Conservation (phyloP, 192 early-diverging fungal genomes). For the Entomortierella parvispora region DNA sequence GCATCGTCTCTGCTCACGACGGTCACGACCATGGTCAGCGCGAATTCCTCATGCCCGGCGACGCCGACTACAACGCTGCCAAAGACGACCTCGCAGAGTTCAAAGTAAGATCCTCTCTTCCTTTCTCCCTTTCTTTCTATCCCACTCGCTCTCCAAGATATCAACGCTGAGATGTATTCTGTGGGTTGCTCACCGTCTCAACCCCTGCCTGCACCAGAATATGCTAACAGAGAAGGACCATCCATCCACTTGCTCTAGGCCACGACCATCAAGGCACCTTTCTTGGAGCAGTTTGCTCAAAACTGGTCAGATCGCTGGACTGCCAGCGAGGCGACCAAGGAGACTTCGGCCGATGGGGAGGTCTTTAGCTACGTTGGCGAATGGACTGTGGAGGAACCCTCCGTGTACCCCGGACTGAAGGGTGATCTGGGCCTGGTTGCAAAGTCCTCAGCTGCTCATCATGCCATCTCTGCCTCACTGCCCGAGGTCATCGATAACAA, state of each 20-base stretch:
- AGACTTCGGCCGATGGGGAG: conserved; percentile 77
- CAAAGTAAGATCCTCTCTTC: conserved; percentile 31
- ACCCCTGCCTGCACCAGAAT: too few relatives aligned
- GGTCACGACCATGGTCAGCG: conserved; percentile 36
- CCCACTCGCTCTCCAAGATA: background rate
- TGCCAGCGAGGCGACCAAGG: conserved; percentile 73
- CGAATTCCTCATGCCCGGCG: conserved; percentile 48
- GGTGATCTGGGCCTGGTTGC: conserved; percentile 84
- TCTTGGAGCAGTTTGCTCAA: conserved; percentile 78
- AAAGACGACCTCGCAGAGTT: conserved; percentile 14
- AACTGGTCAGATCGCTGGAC: conserved; percentile 74
- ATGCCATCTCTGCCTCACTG: conserved; percentile 86
- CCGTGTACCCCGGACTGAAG: conserved; percentile 62
- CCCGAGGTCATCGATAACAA: conserved; percentile 76
- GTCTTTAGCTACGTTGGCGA: conserved; percentile 73
- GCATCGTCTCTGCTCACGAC: conserved; percentile 45
- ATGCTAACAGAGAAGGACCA: background rate
- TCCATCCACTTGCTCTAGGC: conserved; percentile 55
- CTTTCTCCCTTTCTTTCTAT: background rate
- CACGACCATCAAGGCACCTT: conserved; percentile 68
- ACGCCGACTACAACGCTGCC: conserved; percentile 6
- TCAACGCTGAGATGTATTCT: too few relatives aligned
- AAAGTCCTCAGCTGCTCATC: conserved; percentile 83
- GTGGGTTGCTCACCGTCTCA: too few relatives aligned
- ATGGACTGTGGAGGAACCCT: conserved; percentile 83